These are phyloP conservation scores for Alliaria petiolata DNA, from an alignment of 345 rosid genomes.

Conservation along the genomic window DNA sequence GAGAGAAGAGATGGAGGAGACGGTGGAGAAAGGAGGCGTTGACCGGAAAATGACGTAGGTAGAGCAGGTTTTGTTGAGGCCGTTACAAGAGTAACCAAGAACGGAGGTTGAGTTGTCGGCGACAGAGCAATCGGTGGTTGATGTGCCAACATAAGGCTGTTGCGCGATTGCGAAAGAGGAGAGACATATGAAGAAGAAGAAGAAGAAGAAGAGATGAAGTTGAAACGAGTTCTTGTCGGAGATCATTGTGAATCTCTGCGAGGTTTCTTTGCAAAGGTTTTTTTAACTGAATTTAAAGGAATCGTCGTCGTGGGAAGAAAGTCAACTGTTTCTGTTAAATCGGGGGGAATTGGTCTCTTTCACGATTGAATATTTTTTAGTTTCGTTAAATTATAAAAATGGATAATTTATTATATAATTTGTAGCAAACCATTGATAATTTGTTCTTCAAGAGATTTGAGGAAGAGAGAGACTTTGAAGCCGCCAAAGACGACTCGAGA, in stretches of 20 bases:
- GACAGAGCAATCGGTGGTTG: conserved; percentile 41
- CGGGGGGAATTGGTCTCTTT: background rate
- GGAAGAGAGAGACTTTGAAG: conserved; percentile 2
- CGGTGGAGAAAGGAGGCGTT: conserved; percentile 45
- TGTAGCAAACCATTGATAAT: background rate
- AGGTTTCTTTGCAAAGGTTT: background rate
- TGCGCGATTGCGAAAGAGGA: conserved; percentile 43
- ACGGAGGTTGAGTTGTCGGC: conserved; percentile 39
- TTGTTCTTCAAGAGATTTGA: background rate
- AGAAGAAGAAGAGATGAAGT: background rate
- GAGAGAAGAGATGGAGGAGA: conserved; percentile 51
- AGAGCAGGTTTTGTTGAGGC: conserved; percentile 53
- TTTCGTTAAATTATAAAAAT: background rate
- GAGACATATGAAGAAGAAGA: background rate
- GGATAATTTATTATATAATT: background rate
- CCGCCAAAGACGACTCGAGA: conserved; percentile 1
- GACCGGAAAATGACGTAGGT: conserved; percentile 62
- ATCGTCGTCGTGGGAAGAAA: background rate
- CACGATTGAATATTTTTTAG: background rate
- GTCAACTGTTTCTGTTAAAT: conserved; percentile 18
- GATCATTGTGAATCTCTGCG: conserved; percentile 10
- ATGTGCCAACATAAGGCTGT: conserved; percentile 56
- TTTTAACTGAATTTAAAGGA: background rate
- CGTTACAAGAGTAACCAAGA: conserved; percentile 78
- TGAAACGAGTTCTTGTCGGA: background rate